Conservation (phyloP, 2,329 filamentous ascomycete genomes). For the Salinomyces thailandicus region DNA sequence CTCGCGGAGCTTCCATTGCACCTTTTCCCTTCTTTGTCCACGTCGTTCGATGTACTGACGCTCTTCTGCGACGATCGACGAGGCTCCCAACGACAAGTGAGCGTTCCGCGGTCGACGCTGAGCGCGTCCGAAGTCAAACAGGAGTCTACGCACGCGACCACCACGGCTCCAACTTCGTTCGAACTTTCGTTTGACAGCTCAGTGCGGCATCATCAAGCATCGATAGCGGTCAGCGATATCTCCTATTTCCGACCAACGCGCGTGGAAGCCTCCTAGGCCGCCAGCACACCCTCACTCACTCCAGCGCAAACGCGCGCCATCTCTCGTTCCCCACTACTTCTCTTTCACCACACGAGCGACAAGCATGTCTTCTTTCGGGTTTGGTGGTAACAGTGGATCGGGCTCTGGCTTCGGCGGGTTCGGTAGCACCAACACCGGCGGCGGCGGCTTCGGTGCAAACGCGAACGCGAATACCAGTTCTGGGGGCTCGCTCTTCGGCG, state of each 20-base stretch:
- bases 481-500: slow-evolving; percentile 17
- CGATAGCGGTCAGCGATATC: too few species aligned
- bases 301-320: slow-evolving; percentile 26
- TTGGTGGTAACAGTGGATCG: slow-evolving; percentile 12
- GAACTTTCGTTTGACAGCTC: too few species aligned
- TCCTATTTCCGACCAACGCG: too few species aligned
- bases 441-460: slow-evolving; percentile 12
- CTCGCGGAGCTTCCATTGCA: neutral
- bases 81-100: too few species aligned
- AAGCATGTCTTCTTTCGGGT: slow-evolving; percentile 14
- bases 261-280: too few species aligned
- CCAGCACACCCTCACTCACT: too few species aligned
- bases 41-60: too few species aligned
- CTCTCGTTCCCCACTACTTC: neutral
- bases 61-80: too few species aligned
- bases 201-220: too few species aligned
- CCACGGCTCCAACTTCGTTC: too few species aligned
- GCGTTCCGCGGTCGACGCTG: neutral
- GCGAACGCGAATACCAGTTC: slow-evolving; percentile 15
- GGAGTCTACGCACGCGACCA: neutral
- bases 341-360: neutral
- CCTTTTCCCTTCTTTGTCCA: neutral
- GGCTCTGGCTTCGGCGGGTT: slow-evolving; percentile 13
- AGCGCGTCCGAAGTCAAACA: neutral
- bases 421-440: slow-evolving; percentile 11